Base-by-base conservation (phyloP, 176 grass and related monocot species). In the Elymus sibiricus region DNA sequence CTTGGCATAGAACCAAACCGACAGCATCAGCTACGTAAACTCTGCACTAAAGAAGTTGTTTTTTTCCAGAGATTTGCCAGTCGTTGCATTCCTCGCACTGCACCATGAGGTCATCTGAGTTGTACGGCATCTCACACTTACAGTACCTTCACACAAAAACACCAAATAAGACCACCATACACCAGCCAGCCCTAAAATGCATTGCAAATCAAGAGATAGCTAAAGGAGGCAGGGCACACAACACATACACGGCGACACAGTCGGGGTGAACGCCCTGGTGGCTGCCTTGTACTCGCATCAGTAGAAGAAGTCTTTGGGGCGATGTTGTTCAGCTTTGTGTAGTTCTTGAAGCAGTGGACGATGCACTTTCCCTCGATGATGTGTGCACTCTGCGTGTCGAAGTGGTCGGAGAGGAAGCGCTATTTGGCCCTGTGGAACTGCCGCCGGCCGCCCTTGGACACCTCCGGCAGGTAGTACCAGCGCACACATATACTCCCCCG, bases 381-480 rank as follows among this genome's bases (percentile, higher is more conserved):
- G 82, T 96, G 89, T 1, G 94, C 94, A 35, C 94, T 96, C 89
- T 96, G 94, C 63, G 59, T 77, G 76, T 96, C 94, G 51, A 87
- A 90, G 49, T 96, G 94, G 65, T 96, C 94, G 9, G 94, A 96
- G 64, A 96, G 89, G 87, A 96, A 96, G 39, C 93, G 86, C 89
- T 96, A 91, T 89, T 96, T 96, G 58, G 85, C 89, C 13, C 94
- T 91, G 26, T 96, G 94, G 82, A 96, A 96, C 19, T 91, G 94
- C 44, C 94, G 56, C 14, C 94, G 76, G 19, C 94, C 94, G 5
- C 91, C 94, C 79, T 93, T 90, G 55, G 91, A 91, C 77, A 93
- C 94, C 87, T 96, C 94, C 39, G 94, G 94, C 31, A 91, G 94
- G 87, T 96, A 96, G 71, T 96, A 96, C 94, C 94, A 96, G 81